Evolutionary conservation across 768 basidiomycete genomes (phyloP).

Genomic region (Hygrophoropsis aurantiaca): DNA sequence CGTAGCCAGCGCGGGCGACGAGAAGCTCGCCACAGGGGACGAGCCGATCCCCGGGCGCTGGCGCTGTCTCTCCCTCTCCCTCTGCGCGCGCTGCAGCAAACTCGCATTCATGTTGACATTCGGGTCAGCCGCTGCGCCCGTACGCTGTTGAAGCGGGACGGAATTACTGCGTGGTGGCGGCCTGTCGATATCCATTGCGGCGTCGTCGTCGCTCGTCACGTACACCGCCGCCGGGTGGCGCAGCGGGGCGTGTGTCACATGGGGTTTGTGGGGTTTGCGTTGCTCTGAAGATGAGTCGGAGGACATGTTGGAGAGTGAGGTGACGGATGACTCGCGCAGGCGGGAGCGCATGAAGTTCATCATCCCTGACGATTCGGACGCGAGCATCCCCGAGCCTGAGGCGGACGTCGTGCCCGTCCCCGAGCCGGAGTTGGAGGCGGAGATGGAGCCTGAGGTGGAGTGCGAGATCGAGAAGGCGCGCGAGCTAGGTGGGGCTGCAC

Average conservation of each 20-base stretch:
- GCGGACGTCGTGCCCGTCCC: slow-evolving; percentile 17
- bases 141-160: slow-evolving; percentile 13
- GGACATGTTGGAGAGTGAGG: slow-evolving; percentile 25
- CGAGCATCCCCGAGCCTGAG: slow-evolving; percentile 8
- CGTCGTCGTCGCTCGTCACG: slow-evolving; percentile 1
- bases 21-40: slow-evolving; percentile 19
- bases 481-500: slow-evolving; percentile 7
- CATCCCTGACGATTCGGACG: slow-evolving; percentile 2
- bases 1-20: slow-evolving; percentile 13
- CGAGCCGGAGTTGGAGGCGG: slow-evolving; percentile 22
- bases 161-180: slow-evolving; percentile 17
- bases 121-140: not conserved
- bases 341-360: slow-evolving; percentile 17
- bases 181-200: slow-evolving; percentile 16
- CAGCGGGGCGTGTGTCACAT: slow-evolving; percentile 1
- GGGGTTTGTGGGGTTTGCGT: slow-evolving; percentile 2
- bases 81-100: slow-evolving; percentile 1
- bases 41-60: slow-evolving; percentile 9
- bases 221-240: slow-evolving; percentile 8
- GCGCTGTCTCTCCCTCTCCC: too few relatives aligned
- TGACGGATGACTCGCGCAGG: slow-evolving; percentile 28
- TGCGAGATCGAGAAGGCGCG: slow-evolving; percentile 17
- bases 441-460: slow-evolving; percentile 17
- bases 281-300: slow-evolving; percentile 13
- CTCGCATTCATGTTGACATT: not conserved